Percentiles rank a stretch among this genome's conserved stretches.
Conservation (phyloP, 75 land plant genomes). For the Sequoiadendron giganteum region DNA sequence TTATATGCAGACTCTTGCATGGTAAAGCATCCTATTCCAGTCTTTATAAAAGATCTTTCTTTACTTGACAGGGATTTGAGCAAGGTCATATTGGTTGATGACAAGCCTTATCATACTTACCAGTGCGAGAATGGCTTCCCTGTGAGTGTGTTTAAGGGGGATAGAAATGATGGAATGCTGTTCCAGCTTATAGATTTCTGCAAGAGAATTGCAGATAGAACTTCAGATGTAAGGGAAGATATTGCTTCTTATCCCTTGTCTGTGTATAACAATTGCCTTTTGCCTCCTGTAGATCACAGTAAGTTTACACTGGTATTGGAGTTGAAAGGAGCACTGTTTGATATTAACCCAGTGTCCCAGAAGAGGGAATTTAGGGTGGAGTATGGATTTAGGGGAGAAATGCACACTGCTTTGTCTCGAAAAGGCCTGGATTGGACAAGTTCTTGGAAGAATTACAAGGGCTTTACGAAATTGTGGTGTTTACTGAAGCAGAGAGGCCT, state of each 20-base stretch:
- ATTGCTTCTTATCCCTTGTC: no score
- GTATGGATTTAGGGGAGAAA: no score
- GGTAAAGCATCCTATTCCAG: neutral
- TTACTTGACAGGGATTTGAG: constrained; percentile 18
- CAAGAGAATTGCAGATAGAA: neutral
- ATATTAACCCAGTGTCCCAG: no score
- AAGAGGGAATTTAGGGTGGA: no score
- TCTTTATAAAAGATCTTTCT: constrained; percentile 27
- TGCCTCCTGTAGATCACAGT: no score
- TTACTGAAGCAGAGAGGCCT: constrained; percentile 22
- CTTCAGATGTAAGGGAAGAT: neutral
- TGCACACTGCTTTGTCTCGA: neutral
- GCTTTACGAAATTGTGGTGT: constrained; percentile 31
- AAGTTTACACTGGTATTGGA: neutral
- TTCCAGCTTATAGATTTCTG: neutral
- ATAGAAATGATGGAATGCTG: constrained; percentile 23
- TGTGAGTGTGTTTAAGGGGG: constrained; percentile 22
- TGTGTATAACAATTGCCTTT: no score
- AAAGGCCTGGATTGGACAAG: neutral
- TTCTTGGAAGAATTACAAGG: constrained; percentile 1
- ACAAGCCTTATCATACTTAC: constrained; percentile 29
- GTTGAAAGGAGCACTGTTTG: neutral
- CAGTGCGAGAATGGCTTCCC: constrained; percentile 34
- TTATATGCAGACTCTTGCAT: constrained; percentile 31
- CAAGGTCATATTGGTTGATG: constrained; percentile 32